Base-by-base conservation (phyloP, 306 rosid genomes). In the Morella rubra region DNA sequence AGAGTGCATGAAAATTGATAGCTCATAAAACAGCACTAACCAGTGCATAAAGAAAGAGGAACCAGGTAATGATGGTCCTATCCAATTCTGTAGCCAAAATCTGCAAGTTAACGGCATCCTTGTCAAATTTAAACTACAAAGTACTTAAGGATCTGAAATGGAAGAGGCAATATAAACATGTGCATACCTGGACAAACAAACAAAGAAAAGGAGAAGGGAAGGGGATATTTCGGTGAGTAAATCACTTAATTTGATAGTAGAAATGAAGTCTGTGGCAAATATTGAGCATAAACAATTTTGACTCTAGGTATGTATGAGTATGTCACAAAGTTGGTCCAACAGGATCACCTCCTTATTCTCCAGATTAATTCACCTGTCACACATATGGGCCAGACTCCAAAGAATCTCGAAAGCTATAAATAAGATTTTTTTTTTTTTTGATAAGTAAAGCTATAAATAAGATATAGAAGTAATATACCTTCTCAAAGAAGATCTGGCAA, bases 71-170 rank as follows among this genome's bases (percentile, higher is more conserved):
- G 97, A 92, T 42, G 97, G 97, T 73, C 99, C 97, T 86, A 91
- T 85, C 99, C 99, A 95, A 82, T 95, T 95, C 82, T 95, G 99
- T 70, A 95, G 91, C 98, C 98, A 95, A 89, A 95, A 90, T 81
- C 98, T 95, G 96, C 71, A 81, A 71, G 76, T 71, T 68, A 75
- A 73, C 59, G 82, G 51, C 27, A 65, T 64, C 68, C 58, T 61
- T 32, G 75, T 67, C 42, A 72, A 72, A 66, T 79, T 64, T 75
- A 74, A 76, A 74, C 73, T 78, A 66, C 51, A 73, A 3, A 19
- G 24, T 41, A 72, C 50, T 73, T 16, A 20, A 49, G 40, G 32
- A 79, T 67, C 64, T 62, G 50, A 77, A 67, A 60, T 47, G 54
- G 37, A 61, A 66, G 6, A 10, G 32, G 74, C 59, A 45, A 74